Evolutionary conservation across 805 yeast species (phyloP).

Genomic region (Nakazawaea molendinolei): DNA sequence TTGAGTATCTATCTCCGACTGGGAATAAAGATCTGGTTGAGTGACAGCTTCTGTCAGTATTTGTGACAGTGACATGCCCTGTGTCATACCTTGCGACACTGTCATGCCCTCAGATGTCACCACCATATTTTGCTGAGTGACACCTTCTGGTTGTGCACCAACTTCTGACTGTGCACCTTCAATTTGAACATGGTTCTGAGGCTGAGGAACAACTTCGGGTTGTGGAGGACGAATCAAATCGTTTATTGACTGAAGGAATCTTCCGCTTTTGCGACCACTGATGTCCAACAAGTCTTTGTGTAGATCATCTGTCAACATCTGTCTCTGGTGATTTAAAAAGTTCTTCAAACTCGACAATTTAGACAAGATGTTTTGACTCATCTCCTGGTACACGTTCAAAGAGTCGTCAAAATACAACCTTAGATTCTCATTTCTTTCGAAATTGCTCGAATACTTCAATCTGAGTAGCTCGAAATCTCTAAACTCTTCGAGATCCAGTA

Average conservation of each 20-base stretch:
- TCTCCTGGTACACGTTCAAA: constrained; percentile 1
- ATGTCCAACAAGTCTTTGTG: constrained; percentile 4
- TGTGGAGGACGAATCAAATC: not conserved
- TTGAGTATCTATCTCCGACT: no score
- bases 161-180: no score
- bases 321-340: constrained; percentile 5
- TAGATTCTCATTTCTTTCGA: constrained; percentile 5
- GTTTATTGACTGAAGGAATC: constrained; percentile 3
- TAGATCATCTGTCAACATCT: constrained; percentile 3
- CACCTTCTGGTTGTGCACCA: no score
- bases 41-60: no score
- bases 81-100: no score
- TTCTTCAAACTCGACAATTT: constrained; percentile 6
- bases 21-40: no score
- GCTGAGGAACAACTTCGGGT: no score
- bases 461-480: constrained; percentile 7
- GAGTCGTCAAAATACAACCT: constrained; percentile 6
- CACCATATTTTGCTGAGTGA: no score
- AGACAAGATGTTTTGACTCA: not conserved
- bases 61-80: no score
- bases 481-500: constrained; percentile 3
- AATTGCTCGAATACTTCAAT: not conserved
- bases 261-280: not conserved
- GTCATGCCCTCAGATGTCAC: no score
- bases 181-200: no score